phyloP scores from a whole-genome alignment of 164 flowering plant species.

The Vitis riparia region DNA sequence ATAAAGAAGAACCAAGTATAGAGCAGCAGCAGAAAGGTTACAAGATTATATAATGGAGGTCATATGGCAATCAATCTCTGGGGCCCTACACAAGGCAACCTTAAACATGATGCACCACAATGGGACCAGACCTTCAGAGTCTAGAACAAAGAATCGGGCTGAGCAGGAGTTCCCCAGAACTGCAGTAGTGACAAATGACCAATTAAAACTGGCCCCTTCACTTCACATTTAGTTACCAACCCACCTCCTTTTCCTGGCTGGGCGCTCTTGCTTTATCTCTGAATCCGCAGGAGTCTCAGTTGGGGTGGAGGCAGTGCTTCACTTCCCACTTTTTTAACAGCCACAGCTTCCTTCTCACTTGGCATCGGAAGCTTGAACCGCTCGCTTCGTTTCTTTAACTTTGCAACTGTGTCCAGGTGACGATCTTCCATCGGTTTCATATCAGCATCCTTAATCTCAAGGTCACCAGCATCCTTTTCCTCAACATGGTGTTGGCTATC shows the following conservation, averaged over 20 bases:
- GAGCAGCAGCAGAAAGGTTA: constrained; percentile 18
- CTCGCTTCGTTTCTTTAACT: constrained; percentile 93
- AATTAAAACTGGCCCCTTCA: neutral
- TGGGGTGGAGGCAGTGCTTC: constrained; percentile 50
- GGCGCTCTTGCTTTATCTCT: constrained; percentile 87
- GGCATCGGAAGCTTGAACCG: constrained; percentile 97
- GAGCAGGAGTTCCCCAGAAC: constrained; percentile 1
- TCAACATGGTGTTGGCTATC: constrained; percentile 37
- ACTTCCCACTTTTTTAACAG: constrained; percentile 54
- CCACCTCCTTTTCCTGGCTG: constrained; percentile 94
- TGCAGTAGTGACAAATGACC: neutral
- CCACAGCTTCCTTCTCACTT: constrained; percentile 64
- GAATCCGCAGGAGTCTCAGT: constrained; percentile 41
- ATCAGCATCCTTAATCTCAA: constrained; percentile 42
- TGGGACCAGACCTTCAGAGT: neutral
- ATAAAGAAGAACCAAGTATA: neutral
- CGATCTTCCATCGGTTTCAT: constrained; percentile 46
- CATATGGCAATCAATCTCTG: constrained; percentile 3
- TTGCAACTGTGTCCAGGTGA: constrained; percentile 89
- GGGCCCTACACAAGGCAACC: neutral
- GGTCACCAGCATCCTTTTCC: constrained; percentile 38
- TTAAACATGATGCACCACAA: neutral
- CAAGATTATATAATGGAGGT: constrained; percentile 13
- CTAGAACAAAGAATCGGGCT: constrained; percentile 4
- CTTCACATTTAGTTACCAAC: constrained; percentile 38